Base-by-base conservation (phyloP, 176 grass and related monocot genomes). In the Urochloa ruziziensis region DNA sequence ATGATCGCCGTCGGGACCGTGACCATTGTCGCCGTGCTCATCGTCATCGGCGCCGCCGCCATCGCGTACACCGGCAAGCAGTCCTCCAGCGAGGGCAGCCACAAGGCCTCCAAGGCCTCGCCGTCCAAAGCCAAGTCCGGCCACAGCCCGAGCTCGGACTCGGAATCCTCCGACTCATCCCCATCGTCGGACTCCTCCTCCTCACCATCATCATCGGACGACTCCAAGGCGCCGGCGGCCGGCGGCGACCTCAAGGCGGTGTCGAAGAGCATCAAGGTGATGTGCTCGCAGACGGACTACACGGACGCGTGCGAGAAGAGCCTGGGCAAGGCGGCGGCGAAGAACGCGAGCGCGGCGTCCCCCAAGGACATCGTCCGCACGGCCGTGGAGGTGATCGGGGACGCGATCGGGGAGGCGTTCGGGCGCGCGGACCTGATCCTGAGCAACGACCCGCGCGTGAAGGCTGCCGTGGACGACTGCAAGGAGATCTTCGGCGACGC, bases 211-310 rank as follows among this genome's bases (percentile, higher is more conserved):
- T n/a, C n/a, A n/a, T 21, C 62, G 16, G 30, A 34, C 4, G 60
- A 32, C 5, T 24, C 77, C 23, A 40, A 43, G 63, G 3, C 44
- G 6, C 62, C 29, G n/a, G n/a, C 3, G 77, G 63, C 5, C 44
- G 6, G 70, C 29, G n/a, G n/a, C 3, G 77, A 90, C 17, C 70
- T 90, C 0, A 75, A 70, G 56, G 7, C 63, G 80, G 69, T 72
- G 80, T 83, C 84, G 34, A 90, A 93, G 85, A 84, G 77, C 52
- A 75, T 93, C 36, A 68, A 91, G 82, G 11, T 43, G 9, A 70
- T 97, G 62, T 97, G 95, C 73, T 62, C 70, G 37, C 78, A 85
- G 63, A 91, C 88, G 35, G 88, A 94, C 80, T 92, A 84, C 90
- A 28, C 54, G 88, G 90, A 87, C 4, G 36, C 67, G 4, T 97